Evolutionary conservation across 2,329 filamentous ascomycete genomes (phyloP), one percentile per base, ranked within the genome.

Genomic region (Hypoxylon sp.): DNA sequence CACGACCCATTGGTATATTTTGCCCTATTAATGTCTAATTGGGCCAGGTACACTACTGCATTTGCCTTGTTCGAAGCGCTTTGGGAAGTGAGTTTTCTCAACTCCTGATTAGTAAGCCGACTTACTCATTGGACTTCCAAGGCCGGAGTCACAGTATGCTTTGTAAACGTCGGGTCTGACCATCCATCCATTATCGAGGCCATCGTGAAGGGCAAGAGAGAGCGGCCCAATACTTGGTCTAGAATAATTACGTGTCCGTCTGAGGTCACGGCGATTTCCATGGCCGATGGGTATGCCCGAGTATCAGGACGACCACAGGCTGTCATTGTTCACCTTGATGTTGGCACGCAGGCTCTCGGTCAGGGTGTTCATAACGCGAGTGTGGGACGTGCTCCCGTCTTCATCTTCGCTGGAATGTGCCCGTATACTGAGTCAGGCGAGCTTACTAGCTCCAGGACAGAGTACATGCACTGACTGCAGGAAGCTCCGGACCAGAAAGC

Each of bases 391-490:
- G 86, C 84, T 0, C 89, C 89, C 0, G 84, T 91, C 5, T 75
- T 92, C 40, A 89, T 91, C 58, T 91, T 92, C 64, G 89, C 89
- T 1, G 89, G 89, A 2, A 74, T 91, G n/a, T 88, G 84, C 9
- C 89, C 89, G 0, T 89, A 83, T 69, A 91, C 89, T 0, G 83
- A 88, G 48, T 87, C 91, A 64, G 89, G 89, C 4, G 88, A 91
- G 72, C 83, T 87, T 73, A 78, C 85, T 4, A 89, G 89, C 1
- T 86, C 83, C 1, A 76, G 89, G 54, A 91, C 88, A 0, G 89
- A 92, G 72, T 91, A 90, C 67, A 91, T 91, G 65, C 88, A 92
- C 68, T 92, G 88, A 88, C 88, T 91, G 24, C 89, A 92, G 68
- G 88, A 92, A 72, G 86, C 90, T 2, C 88, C 86, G 0, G 88